phyloP scores from a whole-genome alignment of 1,139 yeast genomes.

The Candida glucosophila region DNA sequence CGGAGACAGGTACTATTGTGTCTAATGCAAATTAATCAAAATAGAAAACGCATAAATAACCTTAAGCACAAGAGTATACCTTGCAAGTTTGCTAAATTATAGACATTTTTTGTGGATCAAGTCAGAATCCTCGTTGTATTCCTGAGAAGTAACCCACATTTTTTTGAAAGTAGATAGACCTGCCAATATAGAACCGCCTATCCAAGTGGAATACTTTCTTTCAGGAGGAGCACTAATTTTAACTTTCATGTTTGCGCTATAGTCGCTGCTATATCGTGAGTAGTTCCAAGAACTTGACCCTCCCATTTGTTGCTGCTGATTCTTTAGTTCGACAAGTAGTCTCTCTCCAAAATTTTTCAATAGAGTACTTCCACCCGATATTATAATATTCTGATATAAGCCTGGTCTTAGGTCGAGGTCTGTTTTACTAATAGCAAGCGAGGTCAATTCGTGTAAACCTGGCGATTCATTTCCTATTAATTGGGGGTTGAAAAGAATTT shows the following conservation, averaged over 20 bases:
- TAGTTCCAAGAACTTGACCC: conserved; percentile 10
- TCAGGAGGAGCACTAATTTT: conserved; percentile 89
- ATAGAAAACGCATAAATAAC: no score
- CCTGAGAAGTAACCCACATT: conserved; percentile 59
- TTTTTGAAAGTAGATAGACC: conserved; percentile 79
- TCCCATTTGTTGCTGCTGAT: conserved; percentile 11
- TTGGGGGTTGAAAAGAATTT: conserved; percentile 73
- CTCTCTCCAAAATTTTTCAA: conserved; percentile 76
- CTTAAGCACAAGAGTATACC: no score
- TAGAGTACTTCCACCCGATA: conserved; percentile 83
- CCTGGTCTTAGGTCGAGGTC: conserved; percentile 72
- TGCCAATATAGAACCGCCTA: conserved; percentile 88
- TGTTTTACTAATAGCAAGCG: conserved; percentile 59
- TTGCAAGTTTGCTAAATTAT: conserved; percentile 12
- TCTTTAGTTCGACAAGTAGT: conserved; percentile 58
- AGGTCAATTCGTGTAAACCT: conserved; percentile 59
- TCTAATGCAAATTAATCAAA: no score
- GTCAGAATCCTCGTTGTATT: conserved; percentile 59
- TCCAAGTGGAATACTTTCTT: conserved; percentile 78
- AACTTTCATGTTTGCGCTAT: conserved; percentile 49
- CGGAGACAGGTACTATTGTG: conserved; percentile 94
- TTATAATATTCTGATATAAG: conserved; percentile 61
- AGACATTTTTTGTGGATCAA: conserved; percentile 54
- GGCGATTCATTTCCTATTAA: conserved; percentile 67
- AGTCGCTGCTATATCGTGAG: conserved; percentile 9